Evolutionary conservation across 2,329 filamentous ascomycete genomes (phyloP).

Genomic region (Fusarium penzigii): DNA sequence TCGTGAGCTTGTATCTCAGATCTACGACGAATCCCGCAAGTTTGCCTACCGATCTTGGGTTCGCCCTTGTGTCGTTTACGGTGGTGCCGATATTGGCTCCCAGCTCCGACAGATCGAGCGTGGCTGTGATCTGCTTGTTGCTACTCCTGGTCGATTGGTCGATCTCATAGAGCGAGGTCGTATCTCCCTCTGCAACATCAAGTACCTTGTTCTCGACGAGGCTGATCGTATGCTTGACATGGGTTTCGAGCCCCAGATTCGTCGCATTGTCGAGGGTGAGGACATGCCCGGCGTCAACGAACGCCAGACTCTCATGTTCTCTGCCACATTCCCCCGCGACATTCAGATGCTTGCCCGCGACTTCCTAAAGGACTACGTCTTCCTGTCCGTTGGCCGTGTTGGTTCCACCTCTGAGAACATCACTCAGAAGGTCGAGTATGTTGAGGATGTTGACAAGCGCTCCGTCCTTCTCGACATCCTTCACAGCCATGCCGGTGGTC

Average conservation of each 20-base stretch:
- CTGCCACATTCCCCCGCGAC: slow-evolving; percentile 96
- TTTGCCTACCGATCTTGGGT: slow-evolving; percentile 99
- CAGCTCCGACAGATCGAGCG: slow-evolving; percentile 98
- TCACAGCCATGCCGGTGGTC: slow-evolving; percentile 84
- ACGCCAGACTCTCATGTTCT: slow-evolving; percentile 99
- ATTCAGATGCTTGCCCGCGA: slow-evolving; percentile 99
- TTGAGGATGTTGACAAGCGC: slow-evolving; percentile 96
- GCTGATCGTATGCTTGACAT: slow-evolving; percentile 99
- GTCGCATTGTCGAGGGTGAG: slow-evolving; percentile 96
- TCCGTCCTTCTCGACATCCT: slow-evolving; percentile 97
- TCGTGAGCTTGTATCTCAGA: slow-evolving; percentile 97
- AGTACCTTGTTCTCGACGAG: slow-evolving; percentile 98
- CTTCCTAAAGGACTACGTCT: slow-evolving; percentile 99
- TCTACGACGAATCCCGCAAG: slow-evolving; percentile 96
- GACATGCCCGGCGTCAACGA: slow-evolving; percentile 86
- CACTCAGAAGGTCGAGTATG: slow-evolving; percentile 97
- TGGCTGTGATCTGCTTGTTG: slow-evolving; percentile 94
- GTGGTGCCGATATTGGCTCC: slow-evolving; percentile 97
- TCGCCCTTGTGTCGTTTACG: slow-evolving; percentile 96
- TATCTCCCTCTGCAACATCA: slow-evolving; percentile 97
- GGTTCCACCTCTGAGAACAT: slow-evolving; percentile 99
- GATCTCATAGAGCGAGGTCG: slow-evolving; percentile 98
- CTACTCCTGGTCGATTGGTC: slow-evolving; percentile 94
- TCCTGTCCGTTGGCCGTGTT: slow-evolving; percentile 97
- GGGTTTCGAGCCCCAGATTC: slow-evolving; percentile 99